Evolutionary conservation across 768 basidiomycete species (phyloP), one percentile per base, ranked within the genome.

Genomic region (Tylopilus intermedius): DNA sequence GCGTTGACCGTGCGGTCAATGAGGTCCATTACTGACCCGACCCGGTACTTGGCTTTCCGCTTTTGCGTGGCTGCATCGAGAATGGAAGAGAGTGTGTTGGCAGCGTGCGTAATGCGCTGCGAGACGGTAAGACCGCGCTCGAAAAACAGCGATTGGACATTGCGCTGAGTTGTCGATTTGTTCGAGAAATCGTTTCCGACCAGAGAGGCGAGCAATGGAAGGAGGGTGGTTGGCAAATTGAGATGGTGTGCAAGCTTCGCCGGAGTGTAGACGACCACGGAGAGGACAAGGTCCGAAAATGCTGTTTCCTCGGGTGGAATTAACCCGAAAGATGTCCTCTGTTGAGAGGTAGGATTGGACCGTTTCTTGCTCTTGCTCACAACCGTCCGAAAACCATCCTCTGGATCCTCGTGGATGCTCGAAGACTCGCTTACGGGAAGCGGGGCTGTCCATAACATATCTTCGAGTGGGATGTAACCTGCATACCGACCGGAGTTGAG

Each of bases 131-230:
- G 69, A 22, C 73, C 69, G 33, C 79, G 74, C 44, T 87, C 82
- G 61, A 90, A 92, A 65, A 92, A 89, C 22, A 86, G 60, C 0
- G 71, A 74, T 62, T 83, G 85, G 8, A 80, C 71, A 54, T 74
- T 77, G 40, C 75, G 77, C 21, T 74, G 74, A 38, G 72, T 72
- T 7, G 76, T 71, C 43, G 79, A 76, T 9, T 62, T 75, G 45
- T 76, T 77, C 0, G 87, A 79, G 62, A 81, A 92, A 65, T 92
- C 90, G 60, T 91, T 91, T 45, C 90, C 90, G 4, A 90, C 79
- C 15, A 92, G 71, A 9, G 90, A 86, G 18, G 83, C 88, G 3
- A 92, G 72, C 6, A 93, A 76, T 1, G 90, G 90, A 29, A 93
- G 79, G 37, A 92, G 75, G 0, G 84, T 79, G 7, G 79, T 71